A percentile compares a stretch with the other conserved stretches of the same genome.
These are phyloP conservation scores for Picochlorum sp. DNA, from an alignment of 139 green algal species.

Conservation along the genomic window DNA sequence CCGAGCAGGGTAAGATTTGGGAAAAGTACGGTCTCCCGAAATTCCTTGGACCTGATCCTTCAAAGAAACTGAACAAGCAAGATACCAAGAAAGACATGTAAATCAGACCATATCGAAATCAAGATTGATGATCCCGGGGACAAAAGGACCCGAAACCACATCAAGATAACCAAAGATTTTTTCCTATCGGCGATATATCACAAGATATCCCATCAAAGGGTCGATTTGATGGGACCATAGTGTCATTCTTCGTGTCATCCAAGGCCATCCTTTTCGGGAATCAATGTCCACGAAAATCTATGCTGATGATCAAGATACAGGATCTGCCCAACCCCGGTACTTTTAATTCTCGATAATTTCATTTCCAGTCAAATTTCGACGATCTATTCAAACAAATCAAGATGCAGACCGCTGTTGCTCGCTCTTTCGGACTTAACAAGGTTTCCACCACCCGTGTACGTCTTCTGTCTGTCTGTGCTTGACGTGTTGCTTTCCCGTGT, in stretches of 20 bases:
- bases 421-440: background rate
- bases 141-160: no score
- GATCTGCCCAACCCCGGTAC: background rate
- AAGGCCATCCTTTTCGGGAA: no score
- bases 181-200: no score
- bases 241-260: no score
- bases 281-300: no score
- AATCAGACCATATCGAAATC: no score
- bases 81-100: background rate
- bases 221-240: no score
- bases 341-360: conserved; percentile 7
- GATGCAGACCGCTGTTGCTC: conserved; percentile 4
- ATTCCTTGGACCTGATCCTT: background rate
- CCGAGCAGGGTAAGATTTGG: background rate
- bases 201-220: no score
- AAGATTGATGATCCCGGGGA: no score
- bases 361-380: conserved; percentile 1
- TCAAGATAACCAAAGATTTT: no score
- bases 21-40: conserved; percentile 7
- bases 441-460: conserved; percentile 1
- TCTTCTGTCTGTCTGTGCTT: background rate
- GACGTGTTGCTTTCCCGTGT: background rate
- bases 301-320: no score
- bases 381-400: background rate
- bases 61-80: conserved; percentile 7